Evolutionary conservation across 2,329 filamentous ascomycete species (phyloP).

Genomic region (Venturia aucupariae): DNA sequence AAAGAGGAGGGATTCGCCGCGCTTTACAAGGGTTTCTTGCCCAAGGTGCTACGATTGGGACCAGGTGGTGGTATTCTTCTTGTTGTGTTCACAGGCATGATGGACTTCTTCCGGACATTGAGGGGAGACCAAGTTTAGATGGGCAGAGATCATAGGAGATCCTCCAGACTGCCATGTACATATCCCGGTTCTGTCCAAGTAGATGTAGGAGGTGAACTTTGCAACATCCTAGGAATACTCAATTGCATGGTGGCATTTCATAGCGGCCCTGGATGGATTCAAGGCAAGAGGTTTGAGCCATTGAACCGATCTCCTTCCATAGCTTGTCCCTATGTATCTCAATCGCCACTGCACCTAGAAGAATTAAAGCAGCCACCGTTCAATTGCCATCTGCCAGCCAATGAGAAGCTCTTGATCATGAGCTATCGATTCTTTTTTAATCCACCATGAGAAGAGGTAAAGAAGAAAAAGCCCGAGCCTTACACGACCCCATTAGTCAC

Average conservation of each 20-base stretch:
- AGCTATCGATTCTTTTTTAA: background rate
- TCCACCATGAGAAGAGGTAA: background rate
- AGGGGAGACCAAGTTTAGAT: conserved; percentile 27
- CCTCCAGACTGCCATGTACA: background rate
- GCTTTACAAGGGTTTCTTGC: conserved; percentile 94
- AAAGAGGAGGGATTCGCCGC: conserved; percentile 88
- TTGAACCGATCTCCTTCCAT: background rate
- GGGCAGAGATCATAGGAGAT: background rate
- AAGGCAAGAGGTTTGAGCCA: background rate
- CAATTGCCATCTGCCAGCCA: background rate
- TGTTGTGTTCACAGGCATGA: conserved; percentile 77
- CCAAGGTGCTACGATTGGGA: conserved; percentile 77
- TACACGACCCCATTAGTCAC: background rate
- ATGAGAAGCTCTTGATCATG: background rate
- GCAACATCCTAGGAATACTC: background rate
- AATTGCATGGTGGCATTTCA: too few species aligned
- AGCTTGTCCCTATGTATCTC: background rate
- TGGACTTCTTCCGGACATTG: conserved; percentile 83
- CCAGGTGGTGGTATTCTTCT: conserved; percentile 67
- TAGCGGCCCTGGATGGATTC: background rate
- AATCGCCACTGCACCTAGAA: background rate
- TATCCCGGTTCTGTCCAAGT: background rate
- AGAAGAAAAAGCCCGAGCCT: background rate
- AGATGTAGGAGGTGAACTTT: background rate
- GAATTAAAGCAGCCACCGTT: background rate